phyloP scores from a whole-genome alignment of 2,329 filamentous ascomycete species.

The Aspergillus sp. region DNA sequence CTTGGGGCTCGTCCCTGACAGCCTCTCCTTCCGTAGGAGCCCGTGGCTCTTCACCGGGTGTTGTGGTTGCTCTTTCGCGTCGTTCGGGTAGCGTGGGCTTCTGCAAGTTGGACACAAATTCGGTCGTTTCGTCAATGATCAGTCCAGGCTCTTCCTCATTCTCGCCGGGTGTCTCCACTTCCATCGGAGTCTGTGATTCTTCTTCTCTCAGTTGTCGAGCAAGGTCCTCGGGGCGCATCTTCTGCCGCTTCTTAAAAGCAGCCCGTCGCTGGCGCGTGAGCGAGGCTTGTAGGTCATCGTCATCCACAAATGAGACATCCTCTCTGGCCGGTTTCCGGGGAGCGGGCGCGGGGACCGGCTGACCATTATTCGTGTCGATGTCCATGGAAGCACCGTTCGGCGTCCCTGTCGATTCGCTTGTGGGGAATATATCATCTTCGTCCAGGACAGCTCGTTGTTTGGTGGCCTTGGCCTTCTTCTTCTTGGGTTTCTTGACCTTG shows the following conservation, averaged over 20 bases:
- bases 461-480: conserved; percentile 73
- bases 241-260: conserved; percentile 90
- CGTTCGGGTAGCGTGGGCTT: conserved; percentile 61
- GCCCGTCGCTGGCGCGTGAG: conserved; percentile 78
- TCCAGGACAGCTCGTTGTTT: conserved; percentile 64
- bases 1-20: conserved; percentile 28
- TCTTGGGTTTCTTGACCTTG: conserved; percentile 94
- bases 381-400: conserved; percentile 66
- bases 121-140: conserved; percentile 92
- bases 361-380: conserved; percentile 60
- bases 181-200: conserved; percentile 51
- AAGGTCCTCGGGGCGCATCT: conserved; percentile 79
- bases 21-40: conserved; percentile 18
- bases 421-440: conserved; percentile 57
- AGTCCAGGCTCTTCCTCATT: conserved; percentile 62
- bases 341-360: conserved; percentile 32
- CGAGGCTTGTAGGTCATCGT: conserved; percentile 86
- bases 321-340: conserved; percentile 65
- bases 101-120: conserved; percentile 85
- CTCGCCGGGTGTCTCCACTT: conserved; percentile 59
- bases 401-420: conserved; percentile 30
- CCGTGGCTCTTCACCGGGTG: conserved; percentile 33
- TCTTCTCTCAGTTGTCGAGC: conserved; percentile 74
- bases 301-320: conserved; percentile 74
- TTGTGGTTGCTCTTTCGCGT: conserved; percentile 39